Percentiles rank a stretch among this genome's conserved stretches.
phyloP scores from a whole-genome alignment of 352 stramenopile species.

The Phytopythium chamaehyphon region DNA sequence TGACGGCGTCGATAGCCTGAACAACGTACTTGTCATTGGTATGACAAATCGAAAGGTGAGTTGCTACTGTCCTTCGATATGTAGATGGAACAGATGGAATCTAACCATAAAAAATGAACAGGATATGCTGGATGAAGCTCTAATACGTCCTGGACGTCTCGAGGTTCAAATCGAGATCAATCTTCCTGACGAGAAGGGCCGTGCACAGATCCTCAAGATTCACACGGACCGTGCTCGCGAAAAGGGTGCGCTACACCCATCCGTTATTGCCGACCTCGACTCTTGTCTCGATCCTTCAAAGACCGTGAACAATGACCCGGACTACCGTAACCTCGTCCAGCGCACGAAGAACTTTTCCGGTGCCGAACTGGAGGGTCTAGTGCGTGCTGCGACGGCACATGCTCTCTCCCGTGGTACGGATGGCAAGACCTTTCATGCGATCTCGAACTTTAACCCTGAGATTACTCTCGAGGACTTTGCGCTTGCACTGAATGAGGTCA shows the following conservation, averaged over 20 bases:
- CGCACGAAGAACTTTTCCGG: slow-evolving; percentile 99
- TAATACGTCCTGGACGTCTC: slow-evolving; percentile 97
- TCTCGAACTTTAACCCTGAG: slow-evolving; percentile 72
- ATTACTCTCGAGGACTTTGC: slow-evolving; percentile 94
- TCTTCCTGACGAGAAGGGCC: slow-evolving; percentile 93
- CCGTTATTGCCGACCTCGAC: slow-evolving; percentile 75
- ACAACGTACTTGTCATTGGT: slow-evolving; percentile 99
- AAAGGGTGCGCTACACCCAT: slow-evolving; percentile 65
- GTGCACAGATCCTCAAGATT: slow-evolving; percentile 98
- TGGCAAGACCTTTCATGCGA: slow-evolving; percentile 80
- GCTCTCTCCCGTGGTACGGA: slow-evolving; percentile 79
- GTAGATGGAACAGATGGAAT: background rate
- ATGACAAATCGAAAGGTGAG: slow-evolving; percentile 99
- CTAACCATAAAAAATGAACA: slow-evolving; percentile 6
- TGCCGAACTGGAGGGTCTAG: slow-evolving; percentile 97
- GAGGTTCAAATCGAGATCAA: slow-evolving; percentile 99
- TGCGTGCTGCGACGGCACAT: slow-evolving; percentile 91
- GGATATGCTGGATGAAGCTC: slow-evolving; percentile 94
- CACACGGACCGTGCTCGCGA: slow-evolving; percentile 90
- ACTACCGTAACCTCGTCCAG: slow-evolving; percentile 90
- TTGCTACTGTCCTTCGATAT: background rate
- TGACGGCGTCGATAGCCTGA: slow-evolving; percentile 98
- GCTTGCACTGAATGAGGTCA: slow-evolving; percentile 92
- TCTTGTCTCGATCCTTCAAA: slow-evolving; percentile 68
- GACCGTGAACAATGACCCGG: slow-evolving; percentile 51